phyloP scores from a whole-genome alignment of 305 asterid genomes.

The Andrographis paniculata region DNA sequence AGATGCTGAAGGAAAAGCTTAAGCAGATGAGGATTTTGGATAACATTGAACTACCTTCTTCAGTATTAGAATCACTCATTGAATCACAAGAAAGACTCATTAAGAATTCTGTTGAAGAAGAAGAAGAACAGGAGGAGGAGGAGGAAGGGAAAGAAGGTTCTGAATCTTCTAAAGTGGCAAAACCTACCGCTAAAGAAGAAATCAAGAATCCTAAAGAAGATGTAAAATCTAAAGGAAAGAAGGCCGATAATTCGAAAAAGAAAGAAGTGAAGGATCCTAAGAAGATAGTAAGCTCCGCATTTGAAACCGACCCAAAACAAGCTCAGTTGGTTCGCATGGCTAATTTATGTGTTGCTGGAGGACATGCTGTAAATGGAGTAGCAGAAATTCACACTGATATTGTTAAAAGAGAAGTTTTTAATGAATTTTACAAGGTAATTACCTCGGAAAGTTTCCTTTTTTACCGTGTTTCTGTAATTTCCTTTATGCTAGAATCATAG shows the following conservation, averaged over 20 bases:
- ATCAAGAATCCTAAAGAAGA: slow-evolving; percentile 8
- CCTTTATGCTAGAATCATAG: not conserved
- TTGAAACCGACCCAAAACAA: slow-evolving; percentile 32
- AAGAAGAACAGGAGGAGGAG: slow-evolving; percentile 13
- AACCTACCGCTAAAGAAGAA: slow-evolving; percentile 19
- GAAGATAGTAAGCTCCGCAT: slow-evolving; percentile 24
- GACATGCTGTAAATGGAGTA: slow-evolving; percentile 94
- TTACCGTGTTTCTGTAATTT: slow-evolving; percentile 7
- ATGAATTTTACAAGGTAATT: slow-evolving; percentile 72
- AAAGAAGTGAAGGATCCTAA: slow-evolving; percentile 24
- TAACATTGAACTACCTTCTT: slow-evolving; percentile 68
- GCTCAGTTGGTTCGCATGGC: slow-evolving; percentile 88
- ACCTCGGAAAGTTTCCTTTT: not conserved
- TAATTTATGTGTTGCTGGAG: slow-evolving; percentile 84
- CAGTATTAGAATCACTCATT: slow-evolving; percentile 46
- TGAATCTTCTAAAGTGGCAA: slow-evolving; percentile 23
- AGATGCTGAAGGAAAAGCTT: slow-evolving; percentile 53
- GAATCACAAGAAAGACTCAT: slow-evolving; percentile 29
- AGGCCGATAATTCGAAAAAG: slow-evolving; percentile 27
- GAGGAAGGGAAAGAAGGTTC: slow-evolving; percentile 18
- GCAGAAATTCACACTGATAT: slow-evolving; percentile 90
- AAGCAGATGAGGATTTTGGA: slow-evolving; percentile 71
- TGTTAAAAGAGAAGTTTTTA: slow-evolving; percentile 81
- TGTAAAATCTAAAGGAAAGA: slow-evolving; percentile 26
- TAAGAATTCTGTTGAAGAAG: slow-evolving; percentile 27